phyloP scores from a whole-genome alignment of 805 yeast genomes.

The Suhomyces sp. region DNA sequence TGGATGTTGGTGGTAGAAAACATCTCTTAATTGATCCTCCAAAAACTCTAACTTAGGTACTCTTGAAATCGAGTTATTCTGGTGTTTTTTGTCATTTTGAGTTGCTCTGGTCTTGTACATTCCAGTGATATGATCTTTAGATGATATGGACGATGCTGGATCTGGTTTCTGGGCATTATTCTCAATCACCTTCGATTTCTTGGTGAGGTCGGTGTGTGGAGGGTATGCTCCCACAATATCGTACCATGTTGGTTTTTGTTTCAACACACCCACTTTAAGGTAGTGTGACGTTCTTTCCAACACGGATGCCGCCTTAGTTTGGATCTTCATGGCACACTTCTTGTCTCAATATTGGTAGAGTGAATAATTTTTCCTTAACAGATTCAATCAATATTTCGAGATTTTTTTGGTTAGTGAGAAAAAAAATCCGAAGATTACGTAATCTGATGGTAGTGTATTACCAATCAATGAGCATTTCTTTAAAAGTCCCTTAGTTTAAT shows the following conservation, averaged over 20 bases:
- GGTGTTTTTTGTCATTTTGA: constrained; percentile 33
- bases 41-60: constrained; percentile 56
- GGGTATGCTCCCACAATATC: constrained; percentile 81
- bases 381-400: no score
- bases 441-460: no score
- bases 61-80: constrained; percentile 42
- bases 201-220: constrained; percentile 64
- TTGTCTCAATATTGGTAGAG: not conserved
- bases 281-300: constrained; percentile 79
- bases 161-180: constrained; percentile 25
- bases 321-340: constrained; percentile 71
- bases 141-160: constrained; percentile 24
- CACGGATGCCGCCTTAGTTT: constrained; percentile 66
- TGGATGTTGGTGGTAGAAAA: constrained; percentile 91
- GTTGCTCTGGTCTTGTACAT: constrained; percentile 49
- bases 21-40: constrained; percentile 79
- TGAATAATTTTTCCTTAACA: no score
- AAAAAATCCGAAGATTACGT: no score
- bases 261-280: constrained; percentile 66
- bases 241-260: constrained; percentile 83
- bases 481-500: no score
- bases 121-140: constrained; percentile 16
- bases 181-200: constrained; percentile 37
- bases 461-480: no score
- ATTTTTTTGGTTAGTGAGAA: no score